Evolutionary conservation across 768 basidiomycete species (phyloP).

Genomic region (Tephrocybe sp.): DNA sequence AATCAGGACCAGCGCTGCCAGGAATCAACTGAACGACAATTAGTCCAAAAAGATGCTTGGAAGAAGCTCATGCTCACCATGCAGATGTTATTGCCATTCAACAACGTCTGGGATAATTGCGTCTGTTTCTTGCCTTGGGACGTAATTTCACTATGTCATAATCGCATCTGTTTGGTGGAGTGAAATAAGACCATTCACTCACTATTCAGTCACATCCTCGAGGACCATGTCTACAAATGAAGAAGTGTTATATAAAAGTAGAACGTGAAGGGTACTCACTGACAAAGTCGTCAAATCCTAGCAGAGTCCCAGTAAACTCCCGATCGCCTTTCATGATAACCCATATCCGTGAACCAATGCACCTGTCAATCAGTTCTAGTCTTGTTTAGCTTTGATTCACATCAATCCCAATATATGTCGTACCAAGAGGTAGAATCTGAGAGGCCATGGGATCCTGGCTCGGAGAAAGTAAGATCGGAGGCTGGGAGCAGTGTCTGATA

Average conservation of each 20-base stretch:
- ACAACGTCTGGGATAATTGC: constrained; percentile 79
- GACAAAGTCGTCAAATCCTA: constrained; percentile 99
- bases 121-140: constrained; percentile 80
- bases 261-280: constrained; percentile 62
- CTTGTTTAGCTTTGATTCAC: background rate
- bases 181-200: constrained; percentile 30
- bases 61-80: constrained; percentile 62
- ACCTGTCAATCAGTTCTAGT: constrained; percentile 92
- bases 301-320: constrained; percentile 92
- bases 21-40: constrained; percentile 55
- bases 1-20: constrained; percentile 67
- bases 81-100: constrained; percentile 96
- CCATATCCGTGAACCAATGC: constrained; percentile 96
- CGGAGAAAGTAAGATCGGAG: too few relatives aligned
- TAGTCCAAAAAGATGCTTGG: constrained; percentile 3
- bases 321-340: constrained; percentile 98
- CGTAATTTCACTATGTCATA: constrained; percentile 71
- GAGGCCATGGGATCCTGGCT: constrained; percentile 93
- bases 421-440: constrained; percentile 92
- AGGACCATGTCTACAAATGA: constrained; percentile 87
- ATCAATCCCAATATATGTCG: constrained; percentile 9
- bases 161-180: background rate
- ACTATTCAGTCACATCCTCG: constrained; percentile 98
- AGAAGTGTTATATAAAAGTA: background rate
- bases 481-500: too few relatives aligned